phyloP scores from a whole-genome alignment of 225 moss, liverwort and hornwort species.

The Marchantia paleacea region DNA sequence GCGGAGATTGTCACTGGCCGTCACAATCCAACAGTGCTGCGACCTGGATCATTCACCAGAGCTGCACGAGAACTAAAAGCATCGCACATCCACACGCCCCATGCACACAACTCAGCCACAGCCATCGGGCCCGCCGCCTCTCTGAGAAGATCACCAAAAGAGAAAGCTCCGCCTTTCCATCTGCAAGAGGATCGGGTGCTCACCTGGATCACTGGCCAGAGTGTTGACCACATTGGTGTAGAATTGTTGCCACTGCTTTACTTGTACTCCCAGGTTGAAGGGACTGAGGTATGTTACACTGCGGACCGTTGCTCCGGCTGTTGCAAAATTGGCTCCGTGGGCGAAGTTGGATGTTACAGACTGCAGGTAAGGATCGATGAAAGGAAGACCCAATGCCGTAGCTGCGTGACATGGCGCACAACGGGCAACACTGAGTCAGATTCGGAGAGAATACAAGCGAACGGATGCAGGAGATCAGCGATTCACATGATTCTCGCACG shows the following conservation, averaged over 20 bases:
- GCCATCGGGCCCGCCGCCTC: too few species aligned
- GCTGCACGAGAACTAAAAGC: too few species aligned
- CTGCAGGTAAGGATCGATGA: constrained; percentile 45
- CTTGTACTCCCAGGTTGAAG: constrained; percentile 42
- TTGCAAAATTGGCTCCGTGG: constrained; percentile 48
- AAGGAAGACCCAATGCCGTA: constrained; percentile 32
- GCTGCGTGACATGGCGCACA: constrained; percentile 30
- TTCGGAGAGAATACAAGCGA: not conserved
- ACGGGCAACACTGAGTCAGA: too few species aligned
- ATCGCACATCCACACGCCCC: not conserved
- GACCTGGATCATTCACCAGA: too few species aligned
- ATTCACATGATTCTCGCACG: not conserved
- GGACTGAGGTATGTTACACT: constrained; percentile 39
- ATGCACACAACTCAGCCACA: not conserved
- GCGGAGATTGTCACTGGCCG: too few species aligned
- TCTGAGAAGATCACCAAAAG: too few species aligned
- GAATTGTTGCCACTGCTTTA: constrained; percentile 45
- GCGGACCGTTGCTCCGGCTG: constrained; percentile 45
- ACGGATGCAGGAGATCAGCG: not conserved
- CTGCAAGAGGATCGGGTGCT: not conserved
- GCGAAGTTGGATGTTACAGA: constrained; percentile 43
- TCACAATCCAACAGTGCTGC: too few species aligned
- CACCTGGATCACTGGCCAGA: constrained; percentile 29
- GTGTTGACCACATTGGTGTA: constrained; percentile 25
- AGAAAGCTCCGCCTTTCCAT: too few species aligned